These are phyloP conservation scores for Silene coronaria DNA, from an alignment of 179 eudicot genomes.

Conservation along the genomic window DNA sequence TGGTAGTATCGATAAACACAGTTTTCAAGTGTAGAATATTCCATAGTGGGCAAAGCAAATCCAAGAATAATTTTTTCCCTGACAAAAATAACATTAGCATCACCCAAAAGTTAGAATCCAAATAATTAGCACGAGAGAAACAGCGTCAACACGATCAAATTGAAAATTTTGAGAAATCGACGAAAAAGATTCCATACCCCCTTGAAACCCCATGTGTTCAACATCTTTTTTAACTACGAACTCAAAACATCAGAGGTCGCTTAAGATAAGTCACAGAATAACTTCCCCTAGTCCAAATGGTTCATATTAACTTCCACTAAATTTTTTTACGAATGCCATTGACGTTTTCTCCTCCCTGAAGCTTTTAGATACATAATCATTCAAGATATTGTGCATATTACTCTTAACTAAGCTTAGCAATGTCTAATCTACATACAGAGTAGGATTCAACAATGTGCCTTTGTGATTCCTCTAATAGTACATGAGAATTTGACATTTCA, in stretches of 20 bases:
- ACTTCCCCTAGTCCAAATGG: too few relatives aligned
- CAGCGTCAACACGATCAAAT: background rate
- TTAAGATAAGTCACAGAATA: too few relatives aligned
- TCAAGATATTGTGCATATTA: background rate
- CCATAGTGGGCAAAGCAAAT: slow-evolving; percentile 28
- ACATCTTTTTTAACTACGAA: background rate
- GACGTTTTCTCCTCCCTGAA: too few relatives aligned
- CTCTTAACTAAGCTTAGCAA: background rate
- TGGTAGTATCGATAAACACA: slow-evolving; percentile 54
- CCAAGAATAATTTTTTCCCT: slow-evolving; percentile 38
- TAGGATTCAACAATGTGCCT: background rate
- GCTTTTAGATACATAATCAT: background rate
- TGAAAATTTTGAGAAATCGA: background rate
- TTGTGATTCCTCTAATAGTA: background rate
- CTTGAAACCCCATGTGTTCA: background rate
- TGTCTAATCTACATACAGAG: background rate
- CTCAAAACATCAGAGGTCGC: too few relatives aligned
- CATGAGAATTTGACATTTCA: background rate
- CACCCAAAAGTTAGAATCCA: background rate
- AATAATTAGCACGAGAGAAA: background rate
- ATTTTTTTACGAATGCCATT: too few relatives aligned
- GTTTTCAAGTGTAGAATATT: slow-evolving; percentile 30
- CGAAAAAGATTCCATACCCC: background rate
- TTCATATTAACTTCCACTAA: too few relatives aligned
- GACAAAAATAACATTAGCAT: background rate